These are phyloP conservation scores for Xerocomellus amylosporus DNA, from an alignment of 768 basidiomycete genomes.

Conservation along the genomic window DNA sequence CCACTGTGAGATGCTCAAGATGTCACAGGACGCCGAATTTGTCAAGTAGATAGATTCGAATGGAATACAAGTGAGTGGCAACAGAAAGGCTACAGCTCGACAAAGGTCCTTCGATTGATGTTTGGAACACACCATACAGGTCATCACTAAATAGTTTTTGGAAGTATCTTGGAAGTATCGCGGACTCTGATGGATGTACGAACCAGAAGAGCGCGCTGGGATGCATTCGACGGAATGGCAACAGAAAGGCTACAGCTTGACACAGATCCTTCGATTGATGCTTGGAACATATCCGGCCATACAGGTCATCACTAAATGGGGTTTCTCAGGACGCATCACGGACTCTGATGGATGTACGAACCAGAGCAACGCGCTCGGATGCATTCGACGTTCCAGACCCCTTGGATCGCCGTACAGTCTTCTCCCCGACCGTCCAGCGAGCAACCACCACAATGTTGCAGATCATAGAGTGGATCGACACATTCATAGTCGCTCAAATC, in stretches of 20 bases:
- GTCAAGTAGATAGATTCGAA: not conserved
- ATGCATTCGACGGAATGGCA: constrained; percentile 54
- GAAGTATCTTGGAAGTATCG: too few relatives aligned
- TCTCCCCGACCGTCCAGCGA: constrained; percentile 56
- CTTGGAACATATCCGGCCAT: constrained; percentile 12
- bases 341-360: constrained; percentile 29
- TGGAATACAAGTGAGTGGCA: not conserved
- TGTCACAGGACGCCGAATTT: not conserved
- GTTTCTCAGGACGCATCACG: not conserved
- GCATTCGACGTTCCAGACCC: constrained; percentile 72
- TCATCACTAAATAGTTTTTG: constrained; percentile 6
- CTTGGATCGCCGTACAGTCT: constrained; percentile 67
- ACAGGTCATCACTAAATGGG: constrained; percentile 11
- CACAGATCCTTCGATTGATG: constrained; percentile 12
- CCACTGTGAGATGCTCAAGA: not conserved
- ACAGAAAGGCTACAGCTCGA: constrained; percentile 8
- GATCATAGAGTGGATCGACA: constrained; percentile 58
- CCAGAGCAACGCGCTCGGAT: constrained; percentile 50
- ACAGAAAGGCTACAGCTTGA: constrained; percentile 6
- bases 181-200: constrained; percentile 15
- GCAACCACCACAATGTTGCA: constrained; percentile 78
- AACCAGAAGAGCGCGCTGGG: constrained; percentile 50
- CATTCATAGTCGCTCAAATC: constrained; percentile 54
- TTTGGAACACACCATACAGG: constrained; percentile 12
- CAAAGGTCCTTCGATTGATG: constrained; percentile 12